A percentile compares a stretch with the other conserved stretches of the same genome.
These are phyloP conservation scores for Ustilago tritici DNA, from an alignment of 1,284 basidiomycete genomes.

Conservation along the genomic window DNA sequence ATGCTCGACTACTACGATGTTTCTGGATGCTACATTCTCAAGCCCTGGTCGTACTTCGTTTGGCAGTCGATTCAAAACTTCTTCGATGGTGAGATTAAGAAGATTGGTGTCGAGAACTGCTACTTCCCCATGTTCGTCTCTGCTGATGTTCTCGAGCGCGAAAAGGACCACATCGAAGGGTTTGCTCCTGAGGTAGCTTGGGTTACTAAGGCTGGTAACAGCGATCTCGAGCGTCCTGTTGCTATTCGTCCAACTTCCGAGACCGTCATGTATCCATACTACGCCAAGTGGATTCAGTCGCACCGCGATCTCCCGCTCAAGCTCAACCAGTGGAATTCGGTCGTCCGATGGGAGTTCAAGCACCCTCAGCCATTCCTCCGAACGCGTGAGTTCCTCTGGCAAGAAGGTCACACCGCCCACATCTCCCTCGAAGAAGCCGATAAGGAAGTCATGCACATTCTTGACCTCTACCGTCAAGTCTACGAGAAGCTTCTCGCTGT, in stretches of 20 bases:
- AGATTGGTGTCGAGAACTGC: constrained; percentile 93
- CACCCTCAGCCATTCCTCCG: constrained; percentile 98
- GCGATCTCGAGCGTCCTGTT: constrained; percentile 95
- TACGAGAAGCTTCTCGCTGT: constrained; percentile 97
- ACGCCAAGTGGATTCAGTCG: constrained; percentile 97
- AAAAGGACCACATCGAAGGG: constrained; percentile 99
- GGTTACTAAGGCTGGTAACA: constrained; percentile 94
- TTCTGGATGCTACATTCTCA: constrained; percentile 97
- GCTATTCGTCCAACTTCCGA: constrained; percentile 98
- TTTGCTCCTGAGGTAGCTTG: constrained; percentile 99
- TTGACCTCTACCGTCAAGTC: constrained; percentile 94
- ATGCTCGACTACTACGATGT: constrained; percentile 99
- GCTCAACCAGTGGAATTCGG: constrained; percentile 98
- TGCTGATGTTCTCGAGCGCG: constrained; percentile 88
- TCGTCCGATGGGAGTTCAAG: constrained; percentile 99
- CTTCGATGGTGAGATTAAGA: constrained; percentile 79
- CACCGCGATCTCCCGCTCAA: constrained; percentile 97
- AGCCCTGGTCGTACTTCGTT: constrained; percentile 95
- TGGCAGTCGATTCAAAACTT: constrained; percentile 90
- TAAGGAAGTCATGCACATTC: constrained; percentile 89
- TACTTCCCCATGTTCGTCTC: constrained; percentile 99
- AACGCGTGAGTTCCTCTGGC: constrained; percentile 99
- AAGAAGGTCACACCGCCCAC: constrained; percentile 98
- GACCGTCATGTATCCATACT: constrained; percentile 96
- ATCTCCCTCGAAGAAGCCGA: constrained; percentile 90